phyloP scores from a whole-genome alignment of 768 basidiomycete genomes.

The Suillus subalutaceus region DNA sequence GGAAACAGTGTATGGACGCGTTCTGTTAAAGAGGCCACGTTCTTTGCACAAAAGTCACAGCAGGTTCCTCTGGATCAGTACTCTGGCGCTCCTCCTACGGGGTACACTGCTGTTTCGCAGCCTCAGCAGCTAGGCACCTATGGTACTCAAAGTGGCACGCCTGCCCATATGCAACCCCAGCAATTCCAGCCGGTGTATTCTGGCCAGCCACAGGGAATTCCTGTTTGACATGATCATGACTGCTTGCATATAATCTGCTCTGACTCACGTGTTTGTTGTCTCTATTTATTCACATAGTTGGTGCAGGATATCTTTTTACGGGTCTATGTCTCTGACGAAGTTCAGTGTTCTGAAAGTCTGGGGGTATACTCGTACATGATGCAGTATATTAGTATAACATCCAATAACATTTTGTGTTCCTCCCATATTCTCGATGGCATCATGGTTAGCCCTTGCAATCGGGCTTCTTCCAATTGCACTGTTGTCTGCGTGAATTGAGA shows the following conservation, averaged over 20 bases:
- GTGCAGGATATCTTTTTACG: background rate
- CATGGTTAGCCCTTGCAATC: background rate
- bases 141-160: background rate
- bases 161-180: background rate
- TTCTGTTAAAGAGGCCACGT: conserved; percentile 33
- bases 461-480: background rate
- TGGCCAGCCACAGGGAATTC: background rate
- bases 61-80: conserved; percentile 23
- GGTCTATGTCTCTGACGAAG: background rate
- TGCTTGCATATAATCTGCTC: background rate
- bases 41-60: conserved; percentile 19
- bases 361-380: background rate
- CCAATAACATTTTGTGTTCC: background rate
- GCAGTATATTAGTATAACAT: background rate
- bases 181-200: background rate
- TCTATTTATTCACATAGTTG: background rate
- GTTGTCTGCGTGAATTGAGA: background rate
- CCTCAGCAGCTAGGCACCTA: conserved; percentile 7
- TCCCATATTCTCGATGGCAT: background rate
- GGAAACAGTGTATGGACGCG: conserved; percentile 36
- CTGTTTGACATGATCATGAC: background rate
- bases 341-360: background rate
- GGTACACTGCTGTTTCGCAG: conserved; percentile 8
- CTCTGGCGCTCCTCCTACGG: conserved; percentile 11
- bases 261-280: background rate